Evolutionary conservation across 2,329 filamentous ascomycete species (phyloP), one percentile per base, ranked within the genome.

Genomic region (Harringtonia aguacate): DNA sequence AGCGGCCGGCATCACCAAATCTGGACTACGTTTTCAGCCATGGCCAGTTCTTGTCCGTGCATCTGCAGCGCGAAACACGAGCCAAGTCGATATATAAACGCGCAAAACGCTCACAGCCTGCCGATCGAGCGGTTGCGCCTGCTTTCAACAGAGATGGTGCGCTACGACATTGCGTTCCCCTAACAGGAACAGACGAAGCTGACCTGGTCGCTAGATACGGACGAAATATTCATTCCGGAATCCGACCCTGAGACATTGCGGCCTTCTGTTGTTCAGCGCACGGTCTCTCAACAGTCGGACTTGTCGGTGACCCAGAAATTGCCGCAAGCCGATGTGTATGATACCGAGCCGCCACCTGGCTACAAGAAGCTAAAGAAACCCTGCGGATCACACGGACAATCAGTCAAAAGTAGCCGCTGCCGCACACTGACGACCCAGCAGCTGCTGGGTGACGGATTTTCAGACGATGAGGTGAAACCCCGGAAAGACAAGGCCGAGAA

Each of bases 371-470:
- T 52, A 17, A 48, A 50, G 28, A 37, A 22, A 15, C 21, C 43
- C 2, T 28, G 7, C 21, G 17, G 14, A 2, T 22, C 29, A 4
- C 24, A 21, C 4, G 15, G 15, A n/a, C 10, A 3, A 17, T 8
- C 18, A 17, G 13, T 4, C n/a, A 27, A n/a, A 8, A 34, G 15
- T 3, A n/a, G 28, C 21, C 9, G 37, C 4, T 13, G 33, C 4
- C 9, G 24, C n/a, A n/a, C 20, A 17, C 2, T 7, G n/a, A 35
- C 12, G 4, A n/a, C 9, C 10, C 18, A 24, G 4, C 33, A 34
- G 10, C 3, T 15, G 8, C 31, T 46, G 2, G 49, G 50, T 0
- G 50, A 52, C 15, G 50, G 50, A 4, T 52, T 52, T 13, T 52
- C 50, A 3, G 40, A 43, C 10, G 48, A 50, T 24, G 50, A 52